phyloP scores from a whole-genome alignment of 1,139 yeast species.

The Casaregolazyma suthepensis region DNA sequence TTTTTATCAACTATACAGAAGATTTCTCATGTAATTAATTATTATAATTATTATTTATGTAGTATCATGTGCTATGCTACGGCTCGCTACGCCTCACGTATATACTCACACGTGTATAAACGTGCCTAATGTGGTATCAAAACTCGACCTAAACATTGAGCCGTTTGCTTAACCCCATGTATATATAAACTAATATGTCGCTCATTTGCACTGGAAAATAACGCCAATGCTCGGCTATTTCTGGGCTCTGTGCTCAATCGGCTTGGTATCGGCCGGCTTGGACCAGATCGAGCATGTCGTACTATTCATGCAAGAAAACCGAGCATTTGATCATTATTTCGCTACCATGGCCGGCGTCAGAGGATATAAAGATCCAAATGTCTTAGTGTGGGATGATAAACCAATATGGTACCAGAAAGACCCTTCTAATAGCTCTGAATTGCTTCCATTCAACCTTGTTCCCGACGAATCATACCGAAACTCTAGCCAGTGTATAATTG shows the following conservation, averaged over 20 bases:
- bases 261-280: background rate
- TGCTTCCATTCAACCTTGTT: constrained; percentile 12
- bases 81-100: background rate
- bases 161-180: background rate
- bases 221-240: background rate
- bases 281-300: constrained; percentile 20
- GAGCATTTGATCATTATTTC: constrained; percentile 26
- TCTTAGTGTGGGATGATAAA: constrained; percentile 4
- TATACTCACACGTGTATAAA: background rate
- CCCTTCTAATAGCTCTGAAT: background rate
- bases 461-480: constrained; percentile 14
- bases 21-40: background rate
- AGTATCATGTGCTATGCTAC: too few species aligned
- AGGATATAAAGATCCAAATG: constrained; percentile 26
- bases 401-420: constrained; percentile 14
- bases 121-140: background rate
- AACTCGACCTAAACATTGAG: background rate
- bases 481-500: constrained; percentile 18
- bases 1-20: too few species aligned
- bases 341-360: constrained; percentile 29
- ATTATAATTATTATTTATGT: background rate
- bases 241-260: background rate
- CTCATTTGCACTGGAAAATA: background rate
- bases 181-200: background rate
- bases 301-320: constrained; percentile 25